phyloP scores from a whole-genome alignment of 2,329 filamentous ascomycete genomes.

The Diaporthe velutina region DNA sequence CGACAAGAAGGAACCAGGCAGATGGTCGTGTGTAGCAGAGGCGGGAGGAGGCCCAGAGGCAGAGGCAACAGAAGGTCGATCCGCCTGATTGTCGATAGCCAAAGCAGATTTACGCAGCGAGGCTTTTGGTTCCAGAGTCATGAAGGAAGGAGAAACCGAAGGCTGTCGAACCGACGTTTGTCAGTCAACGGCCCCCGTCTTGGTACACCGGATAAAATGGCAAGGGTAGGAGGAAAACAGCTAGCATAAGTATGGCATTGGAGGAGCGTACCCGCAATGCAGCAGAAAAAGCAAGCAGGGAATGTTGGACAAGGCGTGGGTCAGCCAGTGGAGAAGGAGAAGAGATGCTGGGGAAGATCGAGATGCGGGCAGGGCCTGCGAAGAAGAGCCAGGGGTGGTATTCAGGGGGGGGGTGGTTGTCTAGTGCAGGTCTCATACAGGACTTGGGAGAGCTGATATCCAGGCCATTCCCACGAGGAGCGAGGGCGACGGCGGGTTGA shows the following conservation, averaged over 20 bases:
- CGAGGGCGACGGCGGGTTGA: background rate
- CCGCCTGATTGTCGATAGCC: conserved; percentile 22
- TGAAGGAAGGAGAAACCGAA: conserved; percentile 37
- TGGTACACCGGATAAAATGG: conserved; percentile 34
- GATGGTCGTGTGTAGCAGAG: conserved; percentile 1
- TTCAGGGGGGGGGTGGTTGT: background rate
- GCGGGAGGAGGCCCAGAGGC: background rate
- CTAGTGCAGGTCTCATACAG: conserved; percentile 34
- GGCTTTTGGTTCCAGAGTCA: conserved; percentile 35
- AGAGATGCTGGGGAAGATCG: conserved; percentile 33
- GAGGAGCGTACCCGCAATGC: conserved; percentile 26
- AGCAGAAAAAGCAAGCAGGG: conserved; percentile 23
- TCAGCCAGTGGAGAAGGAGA: conserved; percentile 18
- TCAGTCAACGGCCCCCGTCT: conserved; percentile 38
- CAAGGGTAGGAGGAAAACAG: conserved; percentile 29
- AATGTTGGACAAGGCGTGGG: conserved; percentile 19
- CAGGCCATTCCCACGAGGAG: conserved; percentile 5
- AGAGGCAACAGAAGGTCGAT: conserved; percentile 1
- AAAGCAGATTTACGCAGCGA: conserved; percentile 30
- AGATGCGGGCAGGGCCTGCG: conserved; percentile 26
- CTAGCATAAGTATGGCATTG: conserved; percentile 27
- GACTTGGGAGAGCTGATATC: conserved; percentile 31
- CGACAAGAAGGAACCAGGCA: background rate
- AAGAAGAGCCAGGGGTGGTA: background rate
- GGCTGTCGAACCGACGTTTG: conserved; percentile 39